Evolutionary conservation across 2,329 filamentous ascomycete species (phyloP), one percentile per base, ranked within the genome.

Genomic region (Thermoascus crustaceus): DNA sequence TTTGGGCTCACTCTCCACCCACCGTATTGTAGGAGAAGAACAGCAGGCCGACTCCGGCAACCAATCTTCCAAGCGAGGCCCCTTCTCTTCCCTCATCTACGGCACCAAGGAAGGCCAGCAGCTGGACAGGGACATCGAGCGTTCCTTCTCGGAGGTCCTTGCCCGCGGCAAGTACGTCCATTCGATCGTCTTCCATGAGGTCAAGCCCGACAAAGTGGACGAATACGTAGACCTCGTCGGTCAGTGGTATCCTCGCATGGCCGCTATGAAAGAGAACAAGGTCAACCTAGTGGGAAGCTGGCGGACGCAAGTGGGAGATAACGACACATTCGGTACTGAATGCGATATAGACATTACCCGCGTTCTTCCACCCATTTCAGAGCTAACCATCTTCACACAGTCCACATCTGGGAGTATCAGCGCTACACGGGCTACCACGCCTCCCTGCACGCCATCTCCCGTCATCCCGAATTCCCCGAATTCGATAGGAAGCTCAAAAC

Each of bases 391-490:
- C 32, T n/a, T 17, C 20, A 34, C n/a, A n/a, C 51, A 96, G 91
- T 98, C 33, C 91, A 98, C 61, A 98, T 98, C 54, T 98, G 91
- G 91, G 91, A 98, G 64, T 98, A 98, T 63, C 88, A 96, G 64
- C 82, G 88, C 52, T 98, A 96, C 66, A 75, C 88, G 50, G 91
- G 91, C 42, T 96, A 96, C 64, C 91, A 98, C 64, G 79, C 82
- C 41, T 96, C 91, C 13, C 73, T 94, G 30, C 76, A 95, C 68
- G 77, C 75, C 49, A 94, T 96, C 47, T 78, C 85, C 41, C 68
- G 73, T 49, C 85, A 94, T 53, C 83, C 85, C 44, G 86, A 87
- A 11, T 96, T 86, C 60, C 67, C 79, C 47, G 81, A 76, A 7
- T 95, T 95, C 57, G 85, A 94, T 58, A 69, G 68, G 44, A 84